Percentiles rank a stretch among this genome's conserved stretches.
Evolutionary conservation across 2,329 filamentous ascomycete species (phyloP).

Genomic region (Neonectria ditissima): DNA sequence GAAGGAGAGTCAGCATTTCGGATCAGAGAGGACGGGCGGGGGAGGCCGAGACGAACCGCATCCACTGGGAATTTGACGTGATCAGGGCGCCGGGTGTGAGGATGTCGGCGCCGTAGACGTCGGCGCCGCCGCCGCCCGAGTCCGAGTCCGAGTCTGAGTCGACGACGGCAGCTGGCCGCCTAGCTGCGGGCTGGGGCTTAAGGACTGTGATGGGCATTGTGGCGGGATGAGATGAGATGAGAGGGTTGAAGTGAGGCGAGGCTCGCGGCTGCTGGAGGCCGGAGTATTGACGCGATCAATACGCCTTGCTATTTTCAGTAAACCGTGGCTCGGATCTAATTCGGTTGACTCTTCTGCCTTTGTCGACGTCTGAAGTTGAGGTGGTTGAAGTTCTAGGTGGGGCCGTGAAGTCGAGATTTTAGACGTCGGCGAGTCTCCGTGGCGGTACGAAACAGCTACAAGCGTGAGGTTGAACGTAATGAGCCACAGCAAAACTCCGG

Average conservation of each 20-base stretch:
- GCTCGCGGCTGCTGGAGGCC: conserved; percentile 10
- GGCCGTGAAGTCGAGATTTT: conserved; percentile 46
- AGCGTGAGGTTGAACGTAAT: neutral
- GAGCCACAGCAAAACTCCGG: neutral
- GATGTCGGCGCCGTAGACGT: conserved; percentile 65
- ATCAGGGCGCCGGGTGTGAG: conserved; percentile 91
- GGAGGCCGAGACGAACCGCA: conserved; percentile 69
- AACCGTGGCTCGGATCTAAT: neutral
- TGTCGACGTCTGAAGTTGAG: conserved; percentile 22
- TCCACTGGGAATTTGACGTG: conserved; percentile 95
- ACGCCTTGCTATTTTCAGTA: neutral
- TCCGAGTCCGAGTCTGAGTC: conserved; percentile 58
- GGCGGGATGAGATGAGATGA: conserved; percentile 23
- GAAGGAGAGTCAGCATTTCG: neutral
- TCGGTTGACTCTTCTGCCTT: neutral
- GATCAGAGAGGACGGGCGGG: neutral
- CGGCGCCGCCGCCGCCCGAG: conserved; percentile 57
- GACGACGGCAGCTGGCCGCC: conserved; percentile 36
- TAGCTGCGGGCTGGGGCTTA: conserved; percentile 52
- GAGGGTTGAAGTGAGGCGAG: conserved; percentile 28
- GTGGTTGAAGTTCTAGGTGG: conserved; percentile 46
- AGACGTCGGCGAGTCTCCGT: conserved; percentile 24
- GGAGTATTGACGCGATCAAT: neutral
- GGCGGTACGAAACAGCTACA: conserved; percentile 16
- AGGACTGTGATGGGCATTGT: conserved; percentile 63